Percentiles rank a stretch among this genome's conserved stretches.
These are phyloP conservation scores for Zopfochytrium polystomum DNA, from an alignment of 371 early-diverging fungal genomes.

Conservation along the genomic window DNA sequence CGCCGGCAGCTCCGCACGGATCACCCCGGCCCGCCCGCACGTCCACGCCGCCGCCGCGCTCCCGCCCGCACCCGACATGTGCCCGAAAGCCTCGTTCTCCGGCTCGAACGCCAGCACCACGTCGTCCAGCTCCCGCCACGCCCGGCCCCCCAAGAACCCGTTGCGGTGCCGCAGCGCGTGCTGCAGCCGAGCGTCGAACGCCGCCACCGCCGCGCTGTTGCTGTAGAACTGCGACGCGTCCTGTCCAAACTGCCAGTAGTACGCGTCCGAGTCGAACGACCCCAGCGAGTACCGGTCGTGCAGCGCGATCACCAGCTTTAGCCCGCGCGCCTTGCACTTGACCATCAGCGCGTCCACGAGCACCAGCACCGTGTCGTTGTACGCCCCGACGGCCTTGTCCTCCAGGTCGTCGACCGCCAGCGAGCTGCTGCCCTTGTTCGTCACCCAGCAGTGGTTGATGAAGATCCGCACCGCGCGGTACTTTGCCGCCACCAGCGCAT, in stretches of 20 bases:
- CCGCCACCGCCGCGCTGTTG: not conserved
- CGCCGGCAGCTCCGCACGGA: not conserved
- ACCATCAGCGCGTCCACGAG: conserved; percentile 6
- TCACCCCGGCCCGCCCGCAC: conserved; percentile 10
- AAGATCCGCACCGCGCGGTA: conserved; percentile 12
- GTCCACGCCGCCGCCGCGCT: conserved; percentile 2
- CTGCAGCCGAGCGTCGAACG: conserved; percentile 9
- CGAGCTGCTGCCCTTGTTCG: conserved; percentile 4
- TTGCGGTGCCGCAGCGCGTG: conserved; percentile 6
- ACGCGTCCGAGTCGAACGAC: not conserved
- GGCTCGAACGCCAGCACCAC: conserved; percentile 11
- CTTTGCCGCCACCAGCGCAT: conserved; percentile 5
- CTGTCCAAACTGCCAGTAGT: not conserved
- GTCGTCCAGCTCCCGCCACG: not conserved
- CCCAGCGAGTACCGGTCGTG: conserved; percentile 15
- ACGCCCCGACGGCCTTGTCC: conserved; percentile 2
- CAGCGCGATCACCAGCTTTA: conserved; percentile 12
- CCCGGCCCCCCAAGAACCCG: not conserved
- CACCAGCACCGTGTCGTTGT: conserved; percentile 8
- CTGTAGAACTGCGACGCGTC: conserved; percentile 6
- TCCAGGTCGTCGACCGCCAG: conserved; percentile 10
- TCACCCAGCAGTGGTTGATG: conserved; percentile 2
- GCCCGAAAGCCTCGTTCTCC: conserved; percentile 11
- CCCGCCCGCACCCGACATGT: not conserved
- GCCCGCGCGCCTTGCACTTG: not conserved